Conservation (phyloP, 495 filamentous ascomycete genomes). For the Neurospora sublineolata region DNA sequence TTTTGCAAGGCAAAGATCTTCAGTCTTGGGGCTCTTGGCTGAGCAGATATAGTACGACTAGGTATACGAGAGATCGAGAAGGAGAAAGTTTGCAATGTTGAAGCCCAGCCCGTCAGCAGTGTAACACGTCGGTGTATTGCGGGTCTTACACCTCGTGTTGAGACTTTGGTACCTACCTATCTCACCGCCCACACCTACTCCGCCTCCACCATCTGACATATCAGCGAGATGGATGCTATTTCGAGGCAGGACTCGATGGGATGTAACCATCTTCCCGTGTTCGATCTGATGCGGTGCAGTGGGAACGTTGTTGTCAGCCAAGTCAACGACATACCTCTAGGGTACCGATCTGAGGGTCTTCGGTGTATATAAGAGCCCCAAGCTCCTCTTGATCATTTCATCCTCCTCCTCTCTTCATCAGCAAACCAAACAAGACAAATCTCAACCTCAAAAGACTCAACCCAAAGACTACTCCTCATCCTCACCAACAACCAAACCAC, state of each 20-base stretch:
- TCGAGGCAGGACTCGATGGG: not conserved
- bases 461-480: not conserved
- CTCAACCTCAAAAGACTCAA: not conserved
- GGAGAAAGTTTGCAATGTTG: not conserved
- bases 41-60: not conserved
- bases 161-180: not conserved
- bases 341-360: not conserved
- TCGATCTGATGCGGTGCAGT: not conserved
- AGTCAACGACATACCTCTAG: not conserved
- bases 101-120: not conserved
- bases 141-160: not conserved
- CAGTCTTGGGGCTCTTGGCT: not conserved
- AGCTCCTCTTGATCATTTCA: not conserved
- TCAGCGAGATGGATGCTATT: not conserved
- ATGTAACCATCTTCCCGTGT: not conserved
- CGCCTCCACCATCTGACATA: not conserved
- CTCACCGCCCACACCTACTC: not conserved
- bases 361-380: not conserved
- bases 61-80: not conserved
- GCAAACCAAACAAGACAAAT: not conserved
- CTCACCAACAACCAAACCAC: constrained; percentile 4
- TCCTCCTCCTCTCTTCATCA: too few relatives aligned
- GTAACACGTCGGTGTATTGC: not conserved
- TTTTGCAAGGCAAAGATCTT: not conserved
- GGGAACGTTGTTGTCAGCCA: not conserved